phyloP scores from a whole-genome alignment of 116 monocot species.

The Trichopus zeylanicus region DNA sequence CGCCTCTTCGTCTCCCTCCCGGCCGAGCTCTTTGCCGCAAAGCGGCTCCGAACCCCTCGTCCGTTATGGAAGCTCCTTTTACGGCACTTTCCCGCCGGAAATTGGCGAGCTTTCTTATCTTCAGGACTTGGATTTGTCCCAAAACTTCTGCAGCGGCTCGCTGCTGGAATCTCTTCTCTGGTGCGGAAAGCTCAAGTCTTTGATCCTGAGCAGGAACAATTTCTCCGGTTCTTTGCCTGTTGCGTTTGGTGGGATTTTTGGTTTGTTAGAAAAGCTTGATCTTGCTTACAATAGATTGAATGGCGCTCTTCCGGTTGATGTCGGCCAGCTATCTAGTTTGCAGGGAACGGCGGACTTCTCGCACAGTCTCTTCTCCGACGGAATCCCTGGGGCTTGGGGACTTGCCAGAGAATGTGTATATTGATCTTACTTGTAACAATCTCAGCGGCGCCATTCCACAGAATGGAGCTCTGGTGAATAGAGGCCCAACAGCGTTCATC shows the following conservation, averaged over 20 bases:
- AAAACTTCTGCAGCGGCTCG: constrained; percentile 31
- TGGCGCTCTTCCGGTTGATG: constrained; percentile 43
- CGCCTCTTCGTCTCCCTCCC: constrained; percentile 35
- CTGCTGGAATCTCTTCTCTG: constrained; percentile 29
- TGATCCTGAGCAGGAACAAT: constrained; percentile 39
- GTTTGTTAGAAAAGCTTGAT: constrained; percentile 37
- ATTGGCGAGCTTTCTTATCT: constrained; percentile 40
- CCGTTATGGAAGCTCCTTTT: constrained; percentile 42
- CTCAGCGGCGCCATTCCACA: constrained; percentile 57
- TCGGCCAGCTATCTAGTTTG: constrained; percentile 45
- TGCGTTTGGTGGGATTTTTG: constrained; percentile 35
- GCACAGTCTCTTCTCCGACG: constrained; percentile 58
- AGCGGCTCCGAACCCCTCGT: constrained; percentile 47
- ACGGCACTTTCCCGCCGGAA: constrained; percentile 36
- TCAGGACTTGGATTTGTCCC: constrained; percentile 46
- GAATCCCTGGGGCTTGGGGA: constrained; percentile 49
- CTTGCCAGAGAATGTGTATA: constrained; percentile 67
- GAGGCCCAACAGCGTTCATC: constrained; percentile 61
- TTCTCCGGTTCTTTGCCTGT: constrained; percentile 31
- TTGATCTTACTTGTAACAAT: constrained; percentile 62
- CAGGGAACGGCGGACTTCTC: constrained; percentile 49
- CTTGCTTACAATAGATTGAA: constrained; percentile 55
- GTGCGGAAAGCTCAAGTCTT: constrained; percentile 34
- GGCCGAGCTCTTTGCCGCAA: constrained; percentile 18
- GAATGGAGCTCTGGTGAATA: constrained; percentile 44